Evolutionary conservation across 441 rosid species (phyloP).

Genomic region (Francoa sonchifolia): DNA sequence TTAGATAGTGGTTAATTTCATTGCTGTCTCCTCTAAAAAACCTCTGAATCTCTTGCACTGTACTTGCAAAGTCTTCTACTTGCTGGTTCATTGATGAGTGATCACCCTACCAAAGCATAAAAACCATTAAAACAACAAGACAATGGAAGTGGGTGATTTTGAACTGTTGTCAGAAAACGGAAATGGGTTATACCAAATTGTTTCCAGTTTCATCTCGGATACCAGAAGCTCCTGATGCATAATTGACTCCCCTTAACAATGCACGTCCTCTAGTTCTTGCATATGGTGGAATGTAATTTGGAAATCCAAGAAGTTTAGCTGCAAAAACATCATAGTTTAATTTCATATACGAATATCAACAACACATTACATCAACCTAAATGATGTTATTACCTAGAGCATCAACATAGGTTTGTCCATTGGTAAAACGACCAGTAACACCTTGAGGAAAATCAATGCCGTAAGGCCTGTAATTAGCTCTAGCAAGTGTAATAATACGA

Average conservation of each 20-base stretch:
- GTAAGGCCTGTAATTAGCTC: slow-evolving; percentile 60
- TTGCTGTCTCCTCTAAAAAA: slow-evolving; percentile 49
- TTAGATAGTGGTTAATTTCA: slow-evolving; percentile 35
- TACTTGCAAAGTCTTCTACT: slow-evolving; percentile 24
- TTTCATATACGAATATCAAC: no score
- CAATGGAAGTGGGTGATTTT: no score
- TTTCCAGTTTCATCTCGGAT: slow-evolving; percentile 77
- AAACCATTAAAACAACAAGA: not conserved
- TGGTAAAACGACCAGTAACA: slow-evolving; percentile 53
- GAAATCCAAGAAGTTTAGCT: slow-evolving; percentile 78
- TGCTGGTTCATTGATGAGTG: slow-evolving; percentile 77
- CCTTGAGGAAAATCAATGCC: slow-evolving; percentile 57
- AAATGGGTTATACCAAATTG: slow-evolving; percentile 75
- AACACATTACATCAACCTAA: no score
- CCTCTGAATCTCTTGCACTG: slow-evolving; percentile 45
- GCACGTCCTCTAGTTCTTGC: slow-evolving; percentile 47
- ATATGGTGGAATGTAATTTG: slow-evolving; percentile 42
- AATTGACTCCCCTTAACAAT: slow-evolving; percentile 49
- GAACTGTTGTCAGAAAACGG: no score
- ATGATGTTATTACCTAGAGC: slow-evolving; percentile 56
- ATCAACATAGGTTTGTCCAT: slow-evolving; percentile 57
- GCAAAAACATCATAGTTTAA: no score
- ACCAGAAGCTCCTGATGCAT: slow-evolving; percentile 86
- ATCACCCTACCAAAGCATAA: slow-evolving; percentile 35
- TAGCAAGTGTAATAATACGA: slow-evolving; percentile 32